phyloP scores from a whole-genome alignment of 2,329 filamentous ascomycete species.

The Xylariaceae sp. region DNA sequence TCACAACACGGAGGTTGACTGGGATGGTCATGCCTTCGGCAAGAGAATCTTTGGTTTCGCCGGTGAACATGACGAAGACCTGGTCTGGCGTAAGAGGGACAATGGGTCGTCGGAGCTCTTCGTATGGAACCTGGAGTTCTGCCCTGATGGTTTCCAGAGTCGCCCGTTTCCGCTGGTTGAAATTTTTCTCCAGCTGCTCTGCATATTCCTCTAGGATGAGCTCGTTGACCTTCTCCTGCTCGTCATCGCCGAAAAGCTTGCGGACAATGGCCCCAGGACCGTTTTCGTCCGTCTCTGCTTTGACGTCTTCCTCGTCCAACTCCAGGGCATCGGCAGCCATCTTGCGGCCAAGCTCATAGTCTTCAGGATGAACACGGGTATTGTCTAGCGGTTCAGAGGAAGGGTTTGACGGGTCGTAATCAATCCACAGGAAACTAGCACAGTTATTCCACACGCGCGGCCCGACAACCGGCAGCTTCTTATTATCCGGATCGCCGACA shows the following conservation, averaged over 20 bases:
- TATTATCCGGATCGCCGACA: constrained; percentile 78
- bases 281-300: constrained; percentile 85
- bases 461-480: constrained; percentile 73
- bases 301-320: constrained; percentile 95
- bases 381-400: constrained; percentile 91
- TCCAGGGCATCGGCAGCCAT: constrained; percentile 97
- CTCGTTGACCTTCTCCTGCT: constrained; percentile 92
- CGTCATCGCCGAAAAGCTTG: constrained; percentile 90
- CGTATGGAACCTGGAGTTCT: constrained; percentile 86
- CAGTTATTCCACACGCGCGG: constrained; percentile 94
- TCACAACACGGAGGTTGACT: constrained; percentile 80
- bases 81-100: constrained; percentile 64
- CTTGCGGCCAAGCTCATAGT: constrained; percentile 96
- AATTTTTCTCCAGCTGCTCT: constrained; percentile 86
- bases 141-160: constrained; percentile 94
- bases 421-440: constrained; percentile 88
- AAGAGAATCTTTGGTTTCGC: constrained; percentile 80
- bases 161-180: constrained; percentile 89
- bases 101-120: constrained; percentile 84
- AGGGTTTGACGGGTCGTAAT: constrained; percentile 75
- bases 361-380: constrained; percentile 94
- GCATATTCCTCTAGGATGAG: constrained; percentile 95
- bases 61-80: constrained; percentile 94
- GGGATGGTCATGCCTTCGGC: constrained; percentile 89
- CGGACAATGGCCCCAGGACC: constrained; percentile 86